Conservation (phyloP, 176 grass and related monocot species). For the Triticum aestivum region DNA sequence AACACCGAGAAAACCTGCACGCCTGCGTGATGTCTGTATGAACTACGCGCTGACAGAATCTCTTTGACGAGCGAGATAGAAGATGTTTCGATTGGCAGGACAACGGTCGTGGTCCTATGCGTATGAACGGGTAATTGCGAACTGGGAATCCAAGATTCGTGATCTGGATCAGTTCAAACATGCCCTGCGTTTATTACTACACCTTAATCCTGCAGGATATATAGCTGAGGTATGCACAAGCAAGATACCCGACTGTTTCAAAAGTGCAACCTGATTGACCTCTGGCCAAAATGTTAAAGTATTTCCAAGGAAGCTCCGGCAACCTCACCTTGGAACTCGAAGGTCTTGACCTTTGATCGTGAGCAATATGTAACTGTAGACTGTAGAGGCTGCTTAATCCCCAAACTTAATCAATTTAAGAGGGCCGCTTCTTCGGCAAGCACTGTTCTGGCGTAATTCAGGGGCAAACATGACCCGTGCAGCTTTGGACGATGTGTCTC, state of each 20-base stretch:
- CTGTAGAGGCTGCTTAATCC: background rate
- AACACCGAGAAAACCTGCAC: background rate
- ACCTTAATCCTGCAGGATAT: background rate
- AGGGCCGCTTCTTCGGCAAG: background rate
- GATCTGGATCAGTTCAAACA: constrained; percentile 11
- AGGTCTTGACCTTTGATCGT: background rate
- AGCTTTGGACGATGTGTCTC: background rate
- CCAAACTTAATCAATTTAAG: background rate
- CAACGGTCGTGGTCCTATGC: background rate
- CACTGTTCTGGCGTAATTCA: background rate
- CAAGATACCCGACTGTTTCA: background rate
- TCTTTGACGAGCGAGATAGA: background rate
- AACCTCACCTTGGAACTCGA: background rate
- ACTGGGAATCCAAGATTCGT: background rate
- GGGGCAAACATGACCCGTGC: background rate
- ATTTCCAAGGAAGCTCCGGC: background rate
- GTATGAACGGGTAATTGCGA: background rate
- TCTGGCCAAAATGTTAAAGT: background rate
- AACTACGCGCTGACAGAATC: background rate
- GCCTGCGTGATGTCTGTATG: background rate
- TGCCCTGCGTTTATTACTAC: background rate
- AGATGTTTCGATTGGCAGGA: background rate
- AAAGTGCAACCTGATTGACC: background rate
- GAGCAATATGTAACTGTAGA: background rate
- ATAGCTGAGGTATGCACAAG: too few relatives aligned